Evolutionary conservation across 768 basidiomycete genomes (phyloP).

Genomic region (Mycena albidolilacea): DNA sequence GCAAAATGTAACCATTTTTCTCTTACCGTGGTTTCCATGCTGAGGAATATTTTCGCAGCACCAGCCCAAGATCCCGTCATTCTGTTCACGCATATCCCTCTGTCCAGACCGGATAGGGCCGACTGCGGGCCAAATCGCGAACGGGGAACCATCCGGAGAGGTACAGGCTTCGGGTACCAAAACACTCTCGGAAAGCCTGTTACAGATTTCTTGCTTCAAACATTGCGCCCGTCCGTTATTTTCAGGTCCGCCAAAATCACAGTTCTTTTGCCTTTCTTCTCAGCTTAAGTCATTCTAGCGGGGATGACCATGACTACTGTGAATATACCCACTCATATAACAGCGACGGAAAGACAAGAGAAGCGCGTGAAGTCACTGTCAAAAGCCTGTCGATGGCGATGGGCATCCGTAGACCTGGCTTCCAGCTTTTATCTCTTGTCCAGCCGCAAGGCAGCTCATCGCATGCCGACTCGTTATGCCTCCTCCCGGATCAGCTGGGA

Average conservation of each 20-base stretch:
- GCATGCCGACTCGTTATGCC: conserved; percentile 75
- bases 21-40: not conserved
- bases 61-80: conserved; percentile 65
- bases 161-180: conserved; percentile 86
- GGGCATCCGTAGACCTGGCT: conserved; percentile 88
- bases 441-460: conserved; percentile 52
- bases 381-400: conserved; percentile 94
- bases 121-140: conserved; percentile 87
- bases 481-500: conserved; percentile 87
- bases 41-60: conserved; percentile 42
- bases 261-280: not conserved
- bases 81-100: conserved; percentile 91
- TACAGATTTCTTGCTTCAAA: conserved; percentile 76
- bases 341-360: conserved; percentile 42
- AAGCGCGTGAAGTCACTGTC: conserved; percentile 83
- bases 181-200: conserved; percentile 83
- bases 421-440: conserved; percentile 88
- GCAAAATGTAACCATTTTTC: conserved; percentile 49
- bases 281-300: conserved; percentile 60
- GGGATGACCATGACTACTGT: conserved; percentile 97
- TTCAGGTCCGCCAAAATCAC: conserved; percentile 71
- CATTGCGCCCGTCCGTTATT: conserved; percentile 74
- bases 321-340: conserved; percentile 71
- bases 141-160: conserved; percentile 78
- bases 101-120: conserved; percentile 77